Base-by-base conservation (phyloP, 1,139 yeast genomes). In the Sugiyamaella castrensis region DNA sequence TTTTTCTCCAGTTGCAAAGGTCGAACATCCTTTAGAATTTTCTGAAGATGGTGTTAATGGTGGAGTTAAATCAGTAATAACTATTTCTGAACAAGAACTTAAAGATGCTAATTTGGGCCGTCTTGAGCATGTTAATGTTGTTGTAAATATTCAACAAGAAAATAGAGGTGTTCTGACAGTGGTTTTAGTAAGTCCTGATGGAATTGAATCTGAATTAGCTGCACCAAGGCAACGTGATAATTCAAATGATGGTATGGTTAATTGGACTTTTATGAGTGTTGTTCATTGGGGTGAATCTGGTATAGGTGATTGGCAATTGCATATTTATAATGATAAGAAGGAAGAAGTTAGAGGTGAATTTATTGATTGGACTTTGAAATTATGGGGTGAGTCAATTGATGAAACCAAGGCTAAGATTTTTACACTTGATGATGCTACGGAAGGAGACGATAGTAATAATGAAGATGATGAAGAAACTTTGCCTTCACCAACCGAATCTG, bases 231-330 rank as follows among this genome's bases (percentile, higher is more conserved):
- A 68, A 4, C 58, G 68, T 16, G 99, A 94, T 66, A 57, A 54
- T 3, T 73, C 81, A 4, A 58, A 61, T 1, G 71, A 65, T 1
- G 96, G 97, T 0, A 85, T 87, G 57, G 61, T 64, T 8, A 75
- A 84, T 56, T 94, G 99, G 99, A 86, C 89, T 1, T 92, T 92
- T 63, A 88, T 91, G 89, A 80, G 94, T n/a, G 98, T 94, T 19
- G 98, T 96, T 2, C 98, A 92, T 66, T 92, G 98, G 98, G 97
- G 96, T 32, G 97, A 89, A 64, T 54, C 67, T 1, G 94, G 94
- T 1, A 68, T 69, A 30, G 99, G 99, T 9, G 81, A 79, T 12
- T 94, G 98, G 98, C 80, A 70, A 32, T 63, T 92, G 26, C 79
- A 76, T 57, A 91, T 91, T 1, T 70, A 71, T 51, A 79, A 80